Evolutionary conservation across 495 filamentous ascomycete genomes (phyloP), one percentile per base, ranked within the genome.

Genomic region (Aspergillus asperescens): DNA sequence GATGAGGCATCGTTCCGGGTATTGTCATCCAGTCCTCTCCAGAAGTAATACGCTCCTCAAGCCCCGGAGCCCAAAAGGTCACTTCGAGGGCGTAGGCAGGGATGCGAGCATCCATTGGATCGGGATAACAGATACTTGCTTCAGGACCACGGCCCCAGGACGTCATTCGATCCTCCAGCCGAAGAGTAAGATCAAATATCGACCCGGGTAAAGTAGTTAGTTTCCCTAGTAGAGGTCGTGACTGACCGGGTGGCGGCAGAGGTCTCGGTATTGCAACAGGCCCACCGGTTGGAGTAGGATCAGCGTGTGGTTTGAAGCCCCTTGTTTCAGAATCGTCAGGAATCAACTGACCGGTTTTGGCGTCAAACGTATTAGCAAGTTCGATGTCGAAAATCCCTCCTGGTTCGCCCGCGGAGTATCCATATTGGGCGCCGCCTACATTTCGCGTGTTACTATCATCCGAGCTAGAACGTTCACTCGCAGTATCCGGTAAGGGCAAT

Each of bases 1-100:
- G 81, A 48, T 87, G 83, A 23, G 88, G 72, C 59, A 74, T 72
- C 4, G 85, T 69, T 5, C 73, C 76, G 0, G 72, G 64, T 0
- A 80, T 60, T 5, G 62, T 67, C 49, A 65, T 72, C 81, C 81
- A 93, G 42, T 81, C 75, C 49, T 81, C 76, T 7, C 81, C 77
- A 18, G 77, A 57, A 20, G 77, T 73, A 23, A 81, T 75, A 4
- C 62, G 62, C 1, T 72, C 63, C 15, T 85, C 81, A 54, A 87
- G 82, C 1, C 77, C 78, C 0, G 78, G 76, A 20, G 80, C 80
- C 78, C 83, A 89, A 57, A 90, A 82, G 13, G 84, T 74, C 46
- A 96, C 76, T 56, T 85, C 83, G 57, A 94, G 78, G n/a, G 85
- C 90, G 48, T 82, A 81, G 59, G 90, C 90, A 5, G 90, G 88